These are phyloP conservation scores for Lindgomyces ingoldianus DNA, from an alignment of 495 filamentous ascomycete genomes.

Conservation along the genomic window DNA sequence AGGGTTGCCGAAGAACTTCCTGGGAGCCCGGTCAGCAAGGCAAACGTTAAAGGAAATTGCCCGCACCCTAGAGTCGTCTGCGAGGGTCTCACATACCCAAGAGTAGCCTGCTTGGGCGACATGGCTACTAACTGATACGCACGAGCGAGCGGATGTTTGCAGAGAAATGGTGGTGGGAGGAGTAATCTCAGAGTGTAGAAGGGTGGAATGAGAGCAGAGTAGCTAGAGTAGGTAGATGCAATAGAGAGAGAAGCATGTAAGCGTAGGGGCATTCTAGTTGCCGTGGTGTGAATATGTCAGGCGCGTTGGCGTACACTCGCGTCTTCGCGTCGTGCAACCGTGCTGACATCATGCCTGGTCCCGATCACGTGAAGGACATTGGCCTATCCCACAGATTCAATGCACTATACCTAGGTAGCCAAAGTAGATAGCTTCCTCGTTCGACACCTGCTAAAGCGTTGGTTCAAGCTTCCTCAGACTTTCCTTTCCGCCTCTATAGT, in stretches of 20 bases:
- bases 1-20: conserved; percentile 68
- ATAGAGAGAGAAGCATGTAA: conserved; percentile 21
- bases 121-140: conserved; percentile 25
- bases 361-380: neutral
- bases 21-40: conserved; percentile 39
- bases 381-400: too few species aligned
- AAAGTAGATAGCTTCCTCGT: too few species aligned
- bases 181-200: neutral
- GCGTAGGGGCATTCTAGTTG: conserved; percentile 15
- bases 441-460: too few species aligned
- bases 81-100: conserved; percentile 85
- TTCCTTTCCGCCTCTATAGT: neutral
- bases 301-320: too few species aligned
- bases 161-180: neutral
- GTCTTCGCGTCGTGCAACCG: neutral
- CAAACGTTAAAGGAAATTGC: neutral
- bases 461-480: neutral
- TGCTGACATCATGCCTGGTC: conserved; percentile 8
- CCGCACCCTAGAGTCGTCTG: conserved; percentile 86
- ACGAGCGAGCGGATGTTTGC: neutral
- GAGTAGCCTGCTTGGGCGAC: conserved; percentile 73
- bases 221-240: neutral
- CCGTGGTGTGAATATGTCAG: too few species aligned
- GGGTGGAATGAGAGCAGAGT: neutral
- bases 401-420: too few species aligned